These are phyloP conservation scores for Schizonepeta tenuifolia DNA, from an alignment of 257 asterid species.

Conservation along the genomic window DNA sequence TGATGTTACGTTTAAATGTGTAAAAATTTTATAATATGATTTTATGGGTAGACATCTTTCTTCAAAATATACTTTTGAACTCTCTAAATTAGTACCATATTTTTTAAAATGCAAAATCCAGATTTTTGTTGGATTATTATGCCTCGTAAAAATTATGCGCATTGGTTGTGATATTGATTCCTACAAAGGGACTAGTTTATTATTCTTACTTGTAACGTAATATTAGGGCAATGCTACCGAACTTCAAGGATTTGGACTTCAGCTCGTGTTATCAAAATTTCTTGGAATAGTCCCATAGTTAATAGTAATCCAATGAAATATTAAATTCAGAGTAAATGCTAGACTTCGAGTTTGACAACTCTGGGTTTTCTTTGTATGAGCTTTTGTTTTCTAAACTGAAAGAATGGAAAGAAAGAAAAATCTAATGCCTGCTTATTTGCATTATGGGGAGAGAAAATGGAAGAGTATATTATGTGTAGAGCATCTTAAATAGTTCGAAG, in stretches of 20 bases:
- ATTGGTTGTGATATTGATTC: no score
- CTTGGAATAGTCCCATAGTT: no score
- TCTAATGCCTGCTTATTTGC: background rate
- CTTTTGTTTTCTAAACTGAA: background rate
- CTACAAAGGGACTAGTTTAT: no score
- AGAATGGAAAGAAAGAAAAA: background rate
- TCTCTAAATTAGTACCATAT: background rate
- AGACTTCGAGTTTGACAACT: background rate
- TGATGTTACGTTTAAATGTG: background rate
- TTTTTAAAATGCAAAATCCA: background rate
- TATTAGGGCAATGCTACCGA: no score
- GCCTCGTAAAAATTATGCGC: no score
- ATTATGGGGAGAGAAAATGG: background rate
- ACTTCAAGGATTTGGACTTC: no score
- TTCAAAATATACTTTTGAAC: background rate
- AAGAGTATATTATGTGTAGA: background rate
- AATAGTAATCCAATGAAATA: background rate
- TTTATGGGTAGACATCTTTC: background rate
- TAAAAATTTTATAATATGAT: background rate
- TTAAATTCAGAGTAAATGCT: background rate
- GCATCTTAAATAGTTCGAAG: background rate
- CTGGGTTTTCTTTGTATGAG: background rate
- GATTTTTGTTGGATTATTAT: background rate
- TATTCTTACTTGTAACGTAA: no score
- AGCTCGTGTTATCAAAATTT: no score